Evolutionary conservation across 1,139 yeast species (phyloP).

Genomic region (Yamadazyma blattariae): DNA sequence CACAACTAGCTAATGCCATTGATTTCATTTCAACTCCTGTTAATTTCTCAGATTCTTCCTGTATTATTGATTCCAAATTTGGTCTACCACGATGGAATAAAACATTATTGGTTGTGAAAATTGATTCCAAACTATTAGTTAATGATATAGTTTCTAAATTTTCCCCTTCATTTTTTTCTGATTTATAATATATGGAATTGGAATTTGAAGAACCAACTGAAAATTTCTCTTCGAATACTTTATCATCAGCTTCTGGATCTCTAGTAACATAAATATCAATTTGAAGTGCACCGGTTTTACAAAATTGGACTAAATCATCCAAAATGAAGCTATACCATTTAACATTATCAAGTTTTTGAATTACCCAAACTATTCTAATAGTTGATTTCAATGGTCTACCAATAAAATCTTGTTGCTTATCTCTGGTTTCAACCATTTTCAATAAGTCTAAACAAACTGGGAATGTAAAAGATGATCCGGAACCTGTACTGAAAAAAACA

Average conservation of each 20-base stretch:
- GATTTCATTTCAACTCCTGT: conserved; percentile 14
- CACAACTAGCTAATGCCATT: conserved; percentile 39
- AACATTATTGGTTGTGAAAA: conserved; percentile 8
- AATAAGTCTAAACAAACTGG: conserved; percentile 44
- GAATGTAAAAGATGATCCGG: conserved; percentile 45
- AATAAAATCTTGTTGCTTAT: conserved; percentile 27
- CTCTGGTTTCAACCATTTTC: conserved; percentile 21
- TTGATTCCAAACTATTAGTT: neutral
- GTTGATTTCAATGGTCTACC: conserved; percentile 28
- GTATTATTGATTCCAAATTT: conserved; percentile 6
- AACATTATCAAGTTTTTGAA: conserved; percentile 23
- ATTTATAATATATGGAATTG: neutral
- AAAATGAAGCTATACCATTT: conserved; percentile 38
- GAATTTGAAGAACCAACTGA: neutral
- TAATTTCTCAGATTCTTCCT: conserved; percentile 7
- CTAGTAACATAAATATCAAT: conserved; percentile 20
- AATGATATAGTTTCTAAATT: neutral
- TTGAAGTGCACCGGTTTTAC: conserved; percentile 21
- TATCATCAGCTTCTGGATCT: neutral
- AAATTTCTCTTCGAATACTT: neutral
- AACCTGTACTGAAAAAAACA: conserved; percentile 43
- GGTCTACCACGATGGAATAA: conserved; percentile 12
- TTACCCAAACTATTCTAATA: conserved; percentile 35
- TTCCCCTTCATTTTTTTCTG: neutral
- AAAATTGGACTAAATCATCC: conserved; percentile 23